A percentile compares a stretch with the other conserved stretches of the same genome.
Evolutionary conservation across 1,284 basidiomycete genomes (phyloP).

Genomic region (Neonothopanus nambi): DNA sequence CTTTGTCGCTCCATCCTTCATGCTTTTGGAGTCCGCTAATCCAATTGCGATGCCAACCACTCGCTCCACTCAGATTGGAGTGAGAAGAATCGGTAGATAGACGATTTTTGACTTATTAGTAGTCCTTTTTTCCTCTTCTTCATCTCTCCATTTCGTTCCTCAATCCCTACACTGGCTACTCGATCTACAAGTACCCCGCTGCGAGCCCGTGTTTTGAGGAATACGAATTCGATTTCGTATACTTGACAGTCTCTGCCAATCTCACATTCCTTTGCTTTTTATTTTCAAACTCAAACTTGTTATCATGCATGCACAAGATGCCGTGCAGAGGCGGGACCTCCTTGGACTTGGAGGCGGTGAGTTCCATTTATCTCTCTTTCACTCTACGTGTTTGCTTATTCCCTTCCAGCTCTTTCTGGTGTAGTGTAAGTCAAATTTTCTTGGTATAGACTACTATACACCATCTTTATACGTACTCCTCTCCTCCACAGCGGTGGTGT

Average conservation of each 20-base stretch:
- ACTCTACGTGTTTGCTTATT: not conserved
- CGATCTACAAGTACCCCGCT: not conserved
- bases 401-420: conserved; percentile 17
- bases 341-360: conserved; percentile 25
- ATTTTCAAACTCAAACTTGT: not conserved
- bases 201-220: not conserved
- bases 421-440: conserved; percentile 1
- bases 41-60: conserved; percentile 12
- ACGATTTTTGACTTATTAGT: not conserved
- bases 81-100: conserved; percentile 2
- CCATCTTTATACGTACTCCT: no score
- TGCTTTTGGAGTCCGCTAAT: not conserved
- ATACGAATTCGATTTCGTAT: not conserved
- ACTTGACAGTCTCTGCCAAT: conserved; percentile 11
- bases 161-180: not conserved
- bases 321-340: conserved; percentile 32
- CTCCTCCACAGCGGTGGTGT: not conserved
- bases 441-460: not conserved
- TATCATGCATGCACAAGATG: conserved; percentile 19
- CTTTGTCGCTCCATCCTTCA: no score
- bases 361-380: not conserved
- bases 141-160: not conserved
- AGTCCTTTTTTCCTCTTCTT: conserved; percentile 25
- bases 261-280: conserved; percentile 24
- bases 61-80: conserved; percentile 6